A percentile compares a stretch with the other conserved stretches of the same genome.
Evolutionary conservation across 2,329 filamentous ascomycete species (phyloP).

Genomic region (Aspergillus pseudonomiae): DNA sequence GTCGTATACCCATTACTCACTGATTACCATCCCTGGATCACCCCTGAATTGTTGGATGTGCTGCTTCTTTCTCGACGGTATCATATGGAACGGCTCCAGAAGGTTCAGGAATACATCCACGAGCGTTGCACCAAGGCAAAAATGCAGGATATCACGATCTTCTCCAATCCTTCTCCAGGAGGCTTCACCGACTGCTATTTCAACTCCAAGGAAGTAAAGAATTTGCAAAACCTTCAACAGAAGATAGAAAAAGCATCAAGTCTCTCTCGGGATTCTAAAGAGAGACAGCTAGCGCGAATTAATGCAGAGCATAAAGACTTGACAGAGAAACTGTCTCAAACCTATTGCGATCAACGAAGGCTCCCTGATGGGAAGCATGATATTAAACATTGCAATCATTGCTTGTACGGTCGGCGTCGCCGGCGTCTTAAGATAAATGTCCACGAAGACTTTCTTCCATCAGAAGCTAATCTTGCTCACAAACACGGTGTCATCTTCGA

Average conservation of each 20-base stretch:
- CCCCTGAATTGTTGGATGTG: conserved; percentile 54
- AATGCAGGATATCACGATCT: conserved; percentile 45
- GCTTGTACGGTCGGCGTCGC: conserved; percentile 38
- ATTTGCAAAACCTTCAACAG: conserved; percentile 34
- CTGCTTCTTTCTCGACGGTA: conserved; percentile 53
- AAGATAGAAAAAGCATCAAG: conserved; percentile 40
- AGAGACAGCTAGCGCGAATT: conserved; percentile 41
- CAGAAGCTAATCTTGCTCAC: conserved; percentile 38
- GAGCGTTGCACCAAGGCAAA: conserved; percentile 34
- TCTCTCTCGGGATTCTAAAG: conserved; percentile 35
- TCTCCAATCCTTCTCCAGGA: conserved; percentile 46
- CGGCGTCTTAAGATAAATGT: conserved; percentile 48
- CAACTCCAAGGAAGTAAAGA: conserved; percentile 27
- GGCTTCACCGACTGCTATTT: conserved; percentile 55
- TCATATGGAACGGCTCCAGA: conserved; percentile 56
- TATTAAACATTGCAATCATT: conserved; percentile 48
- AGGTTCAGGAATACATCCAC: conserved; percentile 55
- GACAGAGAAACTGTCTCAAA: conserved; percentile 34
- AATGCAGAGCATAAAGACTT: conserved; percentile 43
- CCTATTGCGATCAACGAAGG: conserved; percentile 34
- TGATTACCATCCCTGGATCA: conserved; percentile 57
- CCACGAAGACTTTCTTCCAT: conserved; percentile 46
- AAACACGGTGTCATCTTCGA: conserved; percentile 58
- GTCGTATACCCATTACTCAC: conserved; percentile 51
- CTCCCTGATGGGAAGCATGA: conserved; percentile 32